Conservation (phyloP, 495 filamentous ascomycete species). For the Neurospora sp. region DNA sequence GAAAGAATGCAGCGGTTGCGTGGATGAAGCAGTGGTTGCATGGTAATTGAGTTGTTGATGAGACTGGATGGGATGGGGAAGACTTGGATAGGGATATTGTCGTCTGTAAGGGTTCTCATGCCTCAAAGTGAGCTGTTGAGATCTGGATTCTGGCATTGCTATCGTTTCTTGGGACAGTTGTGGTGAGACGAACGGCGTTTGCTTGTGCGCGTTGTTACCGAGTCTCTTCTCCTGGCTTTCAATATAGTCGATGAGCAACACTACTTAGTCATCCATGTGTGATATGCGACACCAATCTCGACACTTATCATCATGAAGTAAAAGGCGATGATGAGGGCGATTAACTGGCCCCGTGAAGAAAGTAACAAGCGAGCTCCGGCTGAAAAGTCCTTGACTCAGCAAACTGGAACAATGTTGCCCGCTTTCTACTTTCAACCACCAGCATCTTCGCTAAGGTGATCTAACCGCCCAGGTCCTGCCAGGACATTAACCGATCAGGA, state of each 20-base stretch:
- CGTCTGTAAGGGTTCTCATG: not conserved
- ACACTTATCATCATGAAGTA: not conserved
- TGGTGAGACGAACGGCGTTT: not conserved
- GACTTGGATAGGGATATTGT: not conserved
- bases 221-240: not conserved
- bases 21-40: constrained; percentile 34
- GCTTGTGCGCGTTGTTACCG: not conserved
- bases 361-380: not conserved
- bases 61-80: not conserved
- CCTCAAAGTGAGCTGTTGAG: not conserved
- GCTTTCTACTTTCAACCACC: not conserved
- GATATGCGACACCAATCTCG: not conserved
- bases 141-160: not conserved
- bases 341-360: not conserved
- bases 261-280: not conserved
- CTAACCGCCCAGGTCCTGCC: not conserved
- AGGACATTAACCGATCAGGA: not conserved
- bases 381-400: not conserved
- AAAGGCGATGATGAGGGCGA: not conserved
- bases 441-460: not conserved
- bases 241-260: not conserved
- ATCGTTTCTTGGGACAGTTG: not conserved
- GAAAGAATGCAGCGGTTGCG: constrained; percentile 33
- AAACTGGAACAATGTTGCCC: not conserved
- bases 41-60: not conserved